Evolutionary conservation across 164 flowering plant species (phyloP).

Genomic region (Magnolia sinica): DNA sequence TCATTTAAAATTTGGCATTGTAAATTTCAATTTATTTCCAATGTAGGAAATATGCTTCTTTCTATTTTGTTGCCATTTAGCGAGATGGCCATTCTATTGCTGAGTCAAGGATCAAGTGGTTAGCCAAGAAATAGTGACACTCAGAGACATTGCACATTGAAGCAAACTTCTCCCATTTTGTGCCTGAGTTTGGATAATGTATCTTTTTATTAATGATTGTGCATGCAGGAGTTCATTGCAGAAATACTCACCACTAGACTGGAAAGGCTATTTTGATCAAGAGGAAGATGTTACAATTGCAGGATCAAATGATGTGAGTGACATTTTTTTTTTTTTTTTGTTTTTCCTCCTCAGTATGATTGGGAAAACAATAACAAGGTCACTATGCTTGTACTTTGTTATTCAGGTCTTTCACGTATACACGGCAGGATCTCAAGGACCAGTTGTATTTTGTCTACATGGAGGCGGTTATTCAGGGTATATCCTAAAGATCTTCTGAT

Average conservation of each 20-base stretch:
- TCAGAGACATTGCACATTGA: neutral
- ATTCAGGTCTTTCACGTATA: conserved; percentile 87
- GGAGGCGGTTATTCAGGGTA: conserved; percentile 99
- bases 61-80: neutral
- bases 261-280: conserved; percentile 66
- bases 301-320: conserved; percentile 50
- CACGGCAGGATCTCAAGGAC: conserved; percentile 82
- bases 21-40: too few relatives aligned
- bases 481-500: neutral
- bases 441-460: conserved; percentile 88
- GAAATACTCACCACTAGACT: conserved; percentile 61
- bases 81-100: neutral
- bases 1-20: too few relatives aligned
- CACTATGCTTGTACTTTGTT: conserved; percentile 13
- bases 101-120: neutral
- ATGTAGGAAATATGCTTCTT: neutral
- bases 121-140: neutral
- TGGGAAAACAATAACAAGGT: neutral
- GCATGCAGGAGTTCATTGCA: conserved; percentile 41
- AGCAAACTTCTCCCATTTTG: neutral
- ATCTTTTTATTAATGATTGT: conserved; percentile 7
- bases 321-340: neutral
- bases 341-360: neutral
- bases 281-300: conserved; percentile 65
- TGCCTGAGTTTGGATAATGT: neutral